Base-by-base conservation (phyloP, 345 rosid species). In the Nasturtium officinale region DNA sequence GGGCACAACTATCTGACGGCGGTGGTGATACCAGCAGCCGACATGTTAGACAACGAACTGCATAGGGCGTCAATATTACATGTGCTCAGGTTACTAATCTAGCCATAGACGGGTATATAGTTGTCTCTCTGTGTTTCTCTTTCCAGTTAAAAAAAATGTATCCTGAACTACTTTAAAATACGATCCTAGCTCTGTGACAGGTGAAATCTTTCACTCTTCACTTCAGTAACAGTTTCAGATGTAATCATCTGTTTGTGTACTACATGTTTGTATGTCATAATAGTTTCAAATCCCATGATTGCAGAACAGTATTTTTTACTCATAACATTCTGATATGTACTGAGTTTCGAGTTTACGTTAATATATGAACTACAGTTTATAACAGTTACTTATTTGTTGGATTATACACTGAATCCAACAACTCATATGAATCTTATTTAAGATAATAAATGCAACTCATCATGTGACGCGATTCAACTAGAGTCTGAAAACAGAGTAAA, bases 1-100 rank as follows among this genome's bases (percentile, higher is more conserved):
- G 96, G 97, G 96, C 83, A 1, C 96, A 89, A 75, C 90, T 89
- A 37, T 91, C 96, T 1, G 96, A 85, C 32, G 80, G 80, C n/a
- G 96, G 89, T 9, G 89, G 86, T 0, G 94, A 87, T 62, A 80
- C 85, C 29, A 85, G 40, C 67, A 84, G 90, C 77, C 64, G 92
- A 61, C 82, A 88, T 80, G 96, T 89, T 5, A 82, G 96, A 73
- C 94, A 89, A 67, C 75, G 92, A 75, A 85, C 82, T 66, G 84
- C 68, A 40, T 77, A 77, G 68, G 43, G 32, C 50, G 12, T 62
- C 48, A 7, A 30, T 12, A 0, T 46, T 69, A 60, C 28, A 47
- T 69, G 62, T 55, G 32, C 76, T 71, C 70, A 64, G 75, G 76
- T 53, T 69, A 43, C 61, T 56, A 48, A 10, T 70, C 56, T 70